Evolutionary conservation across 352 stramenopile species (phyloP), one percentile per base, ranked within the genome.

Genomic region (Saprolegnia diclina): DNA sequence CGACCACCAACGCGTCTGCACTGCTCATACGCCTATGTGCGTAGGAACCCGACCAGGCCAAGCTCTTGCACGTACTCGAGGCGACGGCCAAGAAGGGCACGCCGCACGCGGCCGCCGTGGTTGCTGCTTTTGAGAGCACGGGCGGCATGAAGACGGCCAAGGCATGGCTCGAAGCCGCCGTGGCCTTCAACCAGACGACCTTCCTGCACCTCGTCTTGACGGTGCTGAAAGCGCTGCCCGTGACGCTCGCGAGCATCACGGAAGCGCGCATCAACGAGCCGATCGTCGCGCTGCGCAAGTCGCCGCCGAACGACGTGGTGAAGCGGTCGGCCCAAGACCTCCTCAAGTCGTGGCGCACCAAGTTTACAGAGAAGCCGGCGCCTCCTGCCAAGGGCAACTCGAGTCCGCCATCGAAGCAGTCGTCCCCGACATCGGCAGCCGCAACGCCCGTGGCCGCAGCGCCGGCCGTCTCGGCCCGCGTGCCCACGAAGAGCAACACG

Each of bases 211-310:
- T 92, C 56, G 74, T 94, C 53, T 79, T 94, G 72, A 80, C 89
- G 73, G 85, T 92, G 65, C 73, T 94, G 55, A 88, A 92, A 74
- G 79, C 78, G 32, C 73, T 94, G 71, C 84, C 86, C 53, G 77
- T 94, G 63, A 81, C 91, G 77, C 83, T 94, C 74, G 80, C 76
- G 74, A 92, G 84, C 77, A 94, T 94, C 76, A 94, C 86, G 53
- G 84, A 92, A 74, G 86, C 86, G 68, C 77, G 78, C 61, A 94
- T 94, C 72, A 94, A 94, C 79, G 84, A 94, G 72, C 86, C 86
- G 48, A 92, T 94, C 75, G 86, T 94, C 62, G 84, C 91, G 75
- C 77, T 94, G 44, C 81, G 83, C 71, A 94, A 94, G 64, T 84
- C 76, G 38, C 82, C 84, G 52, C 76, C 79, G 24, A 82, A 92